These are phyloP conservation scores for Ilyonectria destructans DNA, from an alignment of 2,329 filamentous ascomycete species.

Conservation along the genomic window DNA sequence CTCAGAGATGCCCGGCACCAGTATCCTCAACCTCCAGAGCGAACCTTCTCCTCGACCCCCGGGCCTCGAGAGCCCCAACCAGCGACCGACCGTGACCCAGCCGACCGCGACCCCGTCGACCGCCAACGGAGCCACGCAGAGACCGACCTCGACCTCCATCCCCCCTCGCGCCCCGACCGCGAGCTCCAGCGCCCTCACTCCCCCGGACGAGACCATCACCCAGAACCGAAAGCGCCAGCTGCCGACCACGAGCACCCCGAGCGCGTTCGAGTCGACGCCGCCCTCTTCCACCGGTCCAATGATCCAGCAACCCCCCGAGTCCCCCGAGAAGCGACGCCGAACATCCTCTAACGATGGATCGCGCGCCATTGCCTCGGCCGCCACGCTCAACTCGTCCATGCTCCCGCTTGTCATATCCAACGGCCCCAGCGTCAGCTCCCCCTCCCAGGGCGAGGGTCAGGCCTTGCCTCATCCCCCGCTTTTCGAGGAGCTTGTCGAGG, in stretches of 20 bases:
- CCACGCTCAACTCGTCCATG: conserved; percentile 52
- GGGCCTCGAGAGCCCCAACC: conserved; percentile 46
- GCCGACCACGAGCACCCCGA: conserved; percentile 37
- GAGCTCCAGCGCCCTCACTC: conserved; percentile 66
- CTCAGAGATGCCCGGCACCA: conserved; percentile 65
- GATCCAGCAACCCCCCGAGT: conserved; percentile 50
- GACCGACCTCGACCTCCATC: conserved; percentile 54
- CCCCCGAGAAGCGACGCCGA: conserved; percentile 54
- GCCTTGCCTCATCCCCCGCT: conserved; percentile 40
- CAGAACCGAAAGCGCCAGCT: conserved; percentile 63
- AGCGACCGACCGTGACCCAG: conserved; percentile 50
- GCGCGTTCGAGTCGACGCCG: conserved; percentile 44
- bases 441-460: conserved; percentile 43
- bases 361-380: conserved; percentile 44
- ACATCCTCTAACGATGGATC: conserved; percentile 50
- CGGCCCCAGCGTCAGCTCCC: conserved; percentile 37
- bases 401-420: conserved; percentile 42
- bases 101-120: conserved; percentile 48
- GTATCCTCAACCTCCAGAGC: conserved; percentile 62
- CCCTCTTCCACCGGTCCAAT: conserved; percentile 37
- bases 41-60: conserved; percentile 50
- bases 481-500: conserved; percentile 61
- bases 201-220: conserved; percentile 67
- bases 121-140: conserved; percentile 44
- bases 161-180: conserved; percentile 59